Evolutionary conservation across 176 grass and related monocot genomes (phyloP), one percentile per base, ranked within the genome.

Genomic region (Themeda triandra): DNA sequence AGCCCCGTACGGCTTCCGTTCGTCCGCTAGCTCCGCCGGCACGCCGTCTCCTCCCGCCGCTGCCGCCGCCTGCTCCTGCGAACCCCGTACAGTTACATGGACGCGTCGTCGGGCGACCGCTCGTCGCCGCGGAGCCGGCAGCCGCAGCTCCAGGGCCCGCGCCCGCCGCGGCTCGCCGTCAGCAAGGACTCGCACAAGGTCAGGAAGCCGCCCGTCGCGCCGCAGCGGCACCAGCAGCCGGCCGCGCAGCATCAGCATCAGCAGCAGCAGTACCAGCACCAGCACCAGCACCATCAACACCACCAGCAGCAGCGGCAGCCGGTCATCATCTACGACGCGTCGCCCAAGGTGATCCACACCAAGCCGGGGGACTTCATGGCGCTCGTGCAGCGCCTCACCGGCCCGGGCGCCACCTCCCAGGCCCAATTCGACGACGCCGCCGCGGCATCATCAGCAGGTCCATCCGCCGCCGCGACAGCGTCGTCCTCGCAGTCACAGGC

Each of bases 341-440:
- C 96, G 56, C 96, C 96, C 63, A 99, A 96, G 79, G 75, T 99
- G 65, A 94, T 96, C 86, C 93, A 99, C 88, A 92, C 89, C 17
- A 87, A 82, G 18, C 89, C 96, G 21, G 72, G 86, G 30, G 96
- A 96, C 64, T 98, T 98, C 93, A 94, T 96, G 96, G 83, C 91
- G 56, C 85, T 98, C 29, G 96, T 98, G 4, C 96, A 98, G 91
- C 83, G 87, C 28, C 92, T 98, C 45, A 98, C 96, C 17, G 96
- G 96, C 73, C 89, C 83, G 14, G 81, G 66, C 8, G 41, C 87
- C 12, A 44, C 81, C 58, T 5, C 37, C 37, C 7, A 35, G 33
- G 76, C 69, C 0, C 63, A 73, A 63, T 62, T 66, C 66, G 80
- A 82, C 66, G 80, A 23, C 32, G 32, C 45, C 75, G 21, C 59